phyloP scores from a whole-genome alignment of 371 early-diverging fungal species.

The Nematocida sp. region DNA sequence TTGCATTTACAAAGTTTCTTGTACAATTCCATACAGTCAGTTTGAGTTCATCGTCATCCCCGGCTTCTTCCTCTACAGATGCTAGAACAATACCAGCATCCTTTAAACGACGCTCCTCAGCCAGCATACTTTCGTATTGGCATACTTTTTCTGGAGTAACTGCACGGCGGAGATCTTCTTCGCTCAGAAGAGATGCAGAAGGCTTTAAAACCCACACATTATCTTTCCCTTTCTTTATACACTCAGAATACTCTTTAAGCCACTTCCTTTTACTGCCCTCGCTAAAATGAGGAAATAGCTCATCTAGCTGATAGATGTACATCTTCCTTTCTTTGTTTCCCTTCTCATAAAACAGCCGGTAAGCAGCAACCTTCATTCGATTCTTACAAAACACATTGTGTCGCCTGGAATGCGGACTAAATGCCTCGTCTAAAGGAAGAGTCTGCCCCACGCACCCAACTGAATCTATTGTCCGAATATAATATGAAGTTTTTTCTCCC shows the following conservation, averaged over 20 bases:
- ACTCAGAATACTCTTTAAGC: conserved; percentile 88
- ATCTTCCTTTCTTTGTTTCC: conserved; percentile 71
- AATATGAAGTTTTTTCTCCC: conserved; percentile 70
- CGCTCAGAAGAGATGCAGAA: conserved; percentile 77
- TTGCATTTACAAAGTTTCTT: conserved; percentile 80
- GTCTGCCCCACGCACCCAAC: conserved; percentile 91
- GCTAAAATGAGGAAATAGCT: conserved; percentile 69
- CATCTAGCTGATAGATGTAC: conserved; percentile 66
- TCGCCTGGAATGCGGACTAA: conserved; percentile 90
- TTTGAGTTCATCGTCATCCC: conserved; percentile 80
- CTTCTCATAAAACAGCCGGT: conserved; percentile 72
- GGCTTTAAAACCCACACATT: conserved; percentile 85
- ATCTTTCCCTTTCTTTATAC: conserved; percentile 80
- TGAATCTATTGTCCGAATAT: conserved; percentile 78
- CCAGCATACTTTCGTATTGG: conserved; percentile 88
- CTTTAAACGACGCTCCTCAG: conserved; percentile 84
- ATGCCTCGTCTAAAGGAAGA: conserved; percentile 88
- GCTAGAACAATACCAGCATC: conserved; percentile 79
- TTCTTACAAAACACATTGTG: conserved; percentile 84
- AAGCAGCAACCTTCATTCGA: conserved; percentile 77
- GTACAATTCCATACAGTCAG: conserved; percentile 92
- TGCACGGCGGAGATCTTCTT: conserved; percentile 86
- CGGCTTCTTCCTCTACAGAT: conserved; percentile 72
- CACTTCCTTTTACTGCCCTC: conserved; percentile 71
- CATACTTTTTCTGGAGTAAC: conserved; percentile 97